Base-by-base conservation (phyloP, 768 basidiomycete genomes). In the Lentinula detonsa region DNA sequence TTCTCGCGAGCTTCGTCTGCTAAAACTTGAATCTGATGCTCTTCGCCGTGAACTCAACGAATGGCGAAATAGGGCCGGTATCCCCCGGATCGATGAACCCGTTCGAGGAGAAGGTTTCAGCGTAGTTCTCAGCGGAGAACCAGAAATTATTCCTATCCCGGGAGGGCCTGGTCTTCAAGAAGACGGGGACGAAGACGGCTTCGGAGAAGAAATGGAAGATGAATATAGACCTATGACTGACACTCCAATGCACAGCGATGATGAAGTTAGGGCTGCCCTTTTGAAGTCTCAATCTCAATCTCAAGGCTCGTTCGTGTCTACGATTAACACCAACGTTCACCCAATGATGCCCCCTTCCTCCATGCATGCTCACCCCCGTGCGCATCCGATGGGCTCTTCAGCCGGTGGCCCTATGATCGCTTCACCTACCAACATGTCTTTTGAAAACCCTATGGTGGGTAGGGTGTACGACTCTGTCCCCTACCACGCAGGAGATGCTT, bases 1-100 rank as follows among this genome's bases (percentile, higher is more conserved):
- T 16, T 83, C 91, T 9, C 84, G 88, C 64, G 91, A 95, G 70
- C 81, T 96, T 40, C 88, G 93, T 55, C 70, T 84, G 55, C 72
- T 95, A 68, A 91, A 90, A 69, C 74, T 80, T 65, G 94, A 98
- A 75, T 78, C 90, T 18, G 93, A 96, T 72, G 87, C 88, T 6
- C 85, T 98, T 63, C 85, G 95, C 56, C 82, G 86, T 53, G 94
- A 99, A 72, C 80, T 98, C 67, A 97, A 98, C 75, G 91, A 95
- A 64, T 97, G 95, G 91, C 88, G 94, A 61, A 84, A 85, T 64
- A 85, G 88, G 51, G 83, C 85, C 23, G 85, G 82, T 35, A 81
- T 94, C 60, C 84, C 85, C 21, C 81, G 81, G 64, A 78, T 86
- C 62, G 90, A 91, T 49, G 89, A 93, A 69, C 87, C 90, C 18